Percentiles rank a stretch among this genome's conserved stretches.
Evolutionary conservation across 768 basidiomycete genomes (phyloP).

Genomic region (Clavulina sp.): DNA sequence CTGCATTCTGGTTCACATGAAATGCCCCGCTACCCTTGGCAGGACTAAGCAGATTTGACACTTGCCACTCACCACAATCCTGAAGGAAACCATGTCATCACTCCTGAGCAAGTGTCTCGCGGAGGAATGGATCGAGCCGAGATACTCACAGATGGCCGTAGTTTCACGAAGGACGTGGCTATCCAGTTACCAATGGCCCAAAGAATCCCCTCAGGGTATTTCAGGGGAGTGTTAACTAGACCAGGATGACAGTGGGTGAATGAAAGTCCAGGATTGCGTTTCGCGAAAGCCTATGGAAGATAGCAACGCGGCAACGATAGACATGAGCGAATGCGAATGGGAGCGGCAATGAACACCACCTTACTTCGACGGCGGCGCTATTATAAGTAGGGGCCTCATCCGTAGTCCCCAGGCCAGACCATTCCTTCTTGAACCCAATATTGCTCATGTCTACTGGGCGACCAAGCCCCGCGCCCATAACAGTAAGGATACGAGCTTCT

Average conservation of each 20-base stretch:
- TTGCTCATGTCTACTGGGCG: not conserved
- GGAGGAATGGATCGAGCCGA: too few species aligned
- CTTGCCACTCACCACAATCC: constrained; percentile 5
- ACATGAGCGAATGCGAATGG: too few species aligned
- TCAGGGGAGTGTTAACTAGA: constrained; percentile 6
- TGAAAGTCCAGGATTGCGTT: constrained; percentile 2
- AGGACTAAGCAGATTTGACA: not conserved
- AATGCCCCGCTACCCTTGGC: constrained; percentile 2
- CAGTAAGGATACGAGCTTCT: not conserved
- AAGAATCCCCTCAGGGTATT: too few species aligned
- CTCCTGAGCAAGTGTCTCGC: too few species aligned
- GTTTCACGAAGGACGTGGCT: too few species aligned
- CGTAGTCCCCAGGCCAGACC: not conserved
- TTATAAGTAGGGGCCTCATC: not conserved
- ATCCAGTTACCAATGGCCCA: too few species aligned
- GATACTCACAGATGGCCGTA: too few species aligned
- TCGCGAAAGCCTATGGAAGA: constrained; percentile 4
- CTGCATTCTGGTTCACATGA: constrained; percentile 5
- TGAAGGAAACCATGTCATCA: too few species aligned
- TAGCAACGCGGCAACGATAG: not conserved
- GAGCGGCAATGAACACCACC: too few species aligned
- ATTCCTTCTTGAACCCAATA: constrained; percentile 9
- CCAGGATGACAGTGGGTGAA: constrained; percentile 9
- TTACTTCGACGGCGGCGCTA: not conserved
- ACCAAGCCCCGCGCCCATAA: not conserved